These are phyloP conservation scores for Tetrahymena malaccensis DNA, from an alignment of 73 alveolate genomes.

Conservation along the genomic window DNA sequence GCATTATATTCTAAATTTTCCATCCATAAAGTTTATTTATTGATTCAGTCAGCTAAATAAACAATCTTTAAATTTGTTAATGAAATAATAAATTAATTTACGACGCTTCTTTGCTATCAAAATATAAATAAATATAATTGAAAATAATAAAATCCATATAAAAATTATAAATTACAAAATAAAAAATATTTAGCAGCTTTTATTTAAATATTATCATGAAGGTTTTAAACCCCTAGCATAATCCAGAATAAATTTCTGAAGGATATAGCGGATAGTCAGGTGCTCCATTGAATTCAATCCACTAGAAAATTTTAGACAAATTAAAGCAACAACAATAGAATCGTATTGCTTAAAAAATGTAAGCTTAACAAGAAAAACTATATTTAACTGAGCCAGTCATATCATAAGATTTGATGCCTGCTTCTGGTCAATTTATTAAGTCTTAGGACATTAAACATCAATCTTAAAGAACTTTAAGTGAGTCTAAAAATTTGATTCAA, in stretches of 20 bases:
- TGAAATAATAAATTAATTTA: background rate
- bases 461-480: background rate
- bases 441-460: background rate
- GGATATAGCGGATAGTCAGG: background rate
- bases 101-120: background rate
- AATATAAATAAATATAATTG: background rate
- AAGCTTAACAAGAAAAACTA: background rate
- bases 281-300: background rate
- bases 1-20: background rate
- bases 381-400: background rate
- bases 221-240: background rate
- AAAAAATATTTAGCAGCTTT: background rate
- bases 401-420: background rate
- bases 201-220: background rate
- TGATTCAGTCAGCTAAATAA: background rate
- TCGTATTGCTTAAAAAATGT: background rate
- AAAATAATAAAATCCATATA: background rate
- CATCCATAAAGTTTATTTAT: background rate
- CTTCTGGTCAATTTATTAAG: background rate
- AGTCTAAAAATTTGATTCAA: background rate
- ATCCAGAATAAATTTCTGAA: background rate
- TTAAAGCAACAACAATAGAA: background rate
- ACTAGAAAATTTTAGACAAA: background rate
- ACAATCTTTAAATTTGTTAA: background rate
- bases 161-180: background rate